Base-by-base conservation (phyloP, 2,329 filamentous ascomycete genomes). In the Beauveria pseudobassiana region DNA sequence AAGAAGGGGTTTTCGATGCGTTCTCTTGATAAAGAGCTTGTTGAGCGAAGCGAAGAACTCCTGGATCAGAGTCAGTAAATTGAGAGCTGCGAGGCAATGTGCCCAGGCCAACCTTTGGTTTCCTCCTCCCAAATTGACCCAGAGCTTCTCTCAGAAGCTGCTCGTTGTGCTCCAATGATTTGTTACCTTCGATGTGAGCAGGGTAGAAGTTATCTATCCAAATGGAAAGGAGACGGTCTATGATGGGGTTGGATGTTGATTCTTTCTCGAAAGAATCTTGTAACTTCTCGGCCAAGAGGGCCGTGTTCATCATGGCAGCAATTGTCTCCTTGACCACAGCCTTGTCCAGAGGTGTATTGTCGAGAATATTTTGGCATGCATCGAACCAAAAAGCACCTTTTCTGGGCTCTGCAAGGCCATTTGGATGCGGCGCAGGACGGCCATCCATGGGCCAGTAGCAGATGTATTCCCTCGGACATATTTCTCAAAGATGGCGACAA, bases 321-420 rank as follows among this genome's bases (percentile, higher is more conserved):
- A 86, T 79, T 1, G 84, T 83, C 71, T 91, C 88, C 40, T 82
- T 78, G 46, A 89, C 80, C 10, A 88, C 77, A 6, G 78, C 80
- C 68, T 86, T 87, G 68, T 89, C 86, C 59, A 84, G 80, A 16
- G 80, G 82, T 10, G 87, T 74, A 54, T 82, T 77, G 63, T 85
- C 68, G 57, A 75, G 62, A 46, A 74, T 65, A 22, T 65, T 66
- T 48, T 68, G 66, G 62, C 70, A 73, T n/a, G 67, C 75, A 51
- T 89, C 83, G 82, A 89, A 91, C 90, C 90, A 95, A 63, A 86
- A 61, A 87, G 74, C 60, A 90, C 73, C 61, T 87, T 82, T 40
- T 82, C 79, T 2, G 87, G 81, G 12, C 84, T 84, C 61, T 80
- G 81, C 59, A 95, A 80, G 12, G 82, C 81, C 3, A 87, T 84